phyloP scores from a whole-genome alignment of 2,329 filamentous ascomycete species.

The Herpotrichia juniperi region DNA sequence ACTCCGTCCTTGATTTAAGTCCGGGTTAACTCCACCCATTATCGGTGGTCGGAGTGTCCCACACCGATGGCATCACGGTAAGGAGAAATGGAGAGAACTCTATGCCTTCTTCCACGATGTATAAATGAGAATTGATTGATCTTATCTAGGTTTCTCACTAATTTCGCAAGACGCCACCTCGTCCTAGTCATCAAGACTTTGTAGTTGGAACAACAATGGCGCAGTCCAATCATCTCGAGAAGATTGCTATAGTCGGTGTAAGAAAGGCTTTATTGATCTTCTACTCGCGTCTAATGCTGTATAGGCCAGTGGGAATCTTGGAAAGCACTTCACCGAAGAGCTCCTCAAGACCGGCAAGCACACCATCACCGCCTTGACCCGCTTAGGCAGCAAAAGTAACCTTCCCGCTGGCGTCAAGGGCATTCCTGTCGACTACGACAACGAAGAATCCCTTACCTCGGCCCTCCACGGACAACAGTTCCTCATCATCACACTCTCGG shows the following conservation, averaged over 20 bases:
- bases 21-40: not conserved
- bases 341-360: slow-evolving; percentile 54
- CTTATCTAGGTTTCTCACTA: too few species aligned
- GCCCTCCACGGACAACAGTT: slow-evolving; percentile 46
- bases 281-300: not conserved
- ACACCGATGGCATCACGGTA: too few species aligned
- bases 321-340: slow-evolving; percentile 45
- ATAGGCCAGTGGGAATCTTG: slow-evolving; percentile 47
- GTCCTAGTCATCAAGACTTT: too few species aligned
- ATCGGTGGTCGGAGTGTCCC: too few species aligned
- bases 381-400: slow-evolving; percentile 49
- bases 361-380: slow-evolving; percentile 58
- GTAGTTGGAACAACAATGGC: too few species aligned
- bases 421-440: slow-evolving; percentile 55
- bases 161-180: too few species aligned
- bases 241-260: slow-evolving; percentile 49
- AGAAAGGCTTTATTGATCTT: slow-evolving; percentile 5
- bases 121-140: too few species aligned
- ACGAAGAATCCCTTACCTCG: slow-evolving; percentile 43
- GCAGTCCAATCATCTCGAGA: slow-evolving; percentile 32
- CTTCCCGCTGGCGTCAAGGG: slow-evolving; percentile 50
- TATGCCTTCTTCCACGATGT: too few species aligned
- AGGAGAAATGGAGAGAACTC: too few species aligned
- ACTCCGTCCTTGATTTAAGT: not conserved
- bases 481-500: slow-evolving; percentile 48